Evolutionary conservation across 2,329 filamentous ascomycete genomes (phyloP).

Genomic region (Aureobasidium mangrovei): DNA sequence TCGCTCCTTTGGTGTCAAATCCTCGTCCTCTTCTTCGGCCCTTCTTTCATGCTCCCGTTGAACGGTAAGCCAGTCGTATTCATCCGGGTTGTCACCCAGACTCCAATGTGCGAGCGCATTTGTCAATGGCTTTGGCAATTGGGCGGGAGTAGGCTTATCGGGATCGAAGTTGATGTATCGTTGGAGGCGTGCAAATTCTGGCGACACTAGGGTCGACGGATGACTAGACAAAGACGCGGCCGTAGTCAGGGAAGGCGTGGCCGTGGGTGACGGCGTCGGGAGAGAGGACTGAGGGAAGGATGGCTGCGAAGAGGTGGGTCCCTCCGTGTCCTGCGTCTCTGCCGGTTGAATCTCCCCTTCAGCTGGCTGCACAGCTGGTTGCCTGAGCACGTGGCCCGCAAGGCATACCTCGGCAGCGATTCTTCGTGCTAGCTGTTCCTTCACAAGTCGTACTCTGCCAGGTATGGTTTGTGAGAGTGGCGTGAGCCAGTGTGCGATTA

Average conservation of each 20-base stretch:
- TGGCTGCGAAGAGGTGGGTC: neutral
- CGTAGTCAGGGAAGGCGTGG: conserved; percentile 24
- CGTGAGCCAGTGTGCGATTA: conserved; percentile 22
- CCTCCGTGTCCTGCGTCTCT: conserved; percentile 12
- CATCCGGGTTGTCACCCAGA: conserved; percentile 28
- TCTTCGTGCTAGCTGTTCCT: conserved; percentile 22
- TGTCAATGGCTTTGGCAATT: conserved; percentile 26
- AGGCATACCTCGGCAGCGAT: conserved; percentile 31
- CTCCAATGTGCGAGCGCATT: conserved; percentile 36
- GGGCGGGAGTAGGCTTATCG: conserved; percentile 18
- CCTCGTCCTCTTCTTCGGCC: conserved; percentile 28
- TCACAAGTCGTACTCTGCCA: conserved; percentile 24
- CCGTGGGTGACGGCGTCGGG: conserved; percentile 25
- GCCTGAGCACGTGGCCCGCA: conserved; percentile 22
- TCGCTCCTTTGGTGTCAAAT: conserved; percentile 29
- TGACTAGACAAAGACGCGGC: conserved; percentile 17
- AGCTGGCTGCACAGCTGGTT: neutral
- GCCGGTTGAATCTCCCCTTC: conserved; percentile 14
- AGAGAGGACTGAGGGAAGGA: conserved; percentile 16
- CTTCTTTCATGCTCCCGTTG: conserved; percentile 20
- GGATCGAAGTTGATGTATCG: conserved; percentile 29
- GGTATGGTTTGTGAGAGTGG: conserved; percentile 19
- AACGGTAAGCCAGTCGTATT: conserved; percentile 34
- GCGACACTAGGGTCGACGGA: conserved; percentile 21
- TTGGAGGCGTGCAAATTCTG: conserved; percentile 27